Conservation (phyloP, 768 basidiomycete species). For the Peribolospora kevripleyi region DNA sequence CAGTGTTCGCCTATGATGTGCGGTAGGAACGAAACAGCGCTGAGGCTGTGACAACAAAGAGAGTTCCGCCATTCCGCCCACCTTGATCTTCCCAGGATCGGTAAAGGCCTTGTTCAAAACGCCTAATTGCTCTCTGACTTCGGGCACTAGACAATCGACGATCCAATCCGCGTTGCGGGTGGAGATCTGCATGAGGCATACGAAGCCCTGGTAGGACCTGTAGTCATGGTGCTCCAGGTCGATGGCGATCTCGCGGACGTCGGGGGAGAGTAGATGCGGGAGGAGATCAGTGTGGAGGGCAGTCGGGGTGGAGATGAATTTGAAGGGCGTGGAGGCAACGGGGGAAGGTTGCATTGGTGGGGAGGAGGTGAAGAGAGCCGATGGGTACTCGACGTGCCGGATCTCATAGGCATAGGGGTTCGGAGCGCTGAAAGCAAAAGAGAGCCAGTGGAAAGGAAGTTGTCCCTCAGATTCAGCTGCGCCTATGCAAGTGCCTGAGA, state of each 20-base stretch:
- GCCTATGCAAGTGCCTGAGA: no score
- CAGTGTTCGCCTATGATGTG: background rate
- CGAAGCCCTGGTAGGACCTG: conserved; percentile 58
- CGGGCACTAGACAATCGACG: conserved; percentile 42
- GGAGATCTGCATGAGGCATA: conserved; percentile 63
- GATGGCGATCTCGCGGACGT: conserved; percentile 46
- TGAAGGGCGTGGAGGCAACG: no score
- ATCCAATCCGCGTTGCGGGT: conserved; percentile 66
- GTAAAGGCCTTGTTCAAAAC: conserved; percentile 62
- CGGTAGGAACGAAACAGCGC: background rate
- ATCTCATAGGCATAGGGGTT: no score
- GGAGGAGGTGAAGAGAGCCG: no score
- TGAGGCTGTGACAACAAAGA: background rate
- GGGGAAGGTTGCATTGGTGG: no score
- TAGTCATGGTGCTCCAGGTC: conserved; percentile 88
- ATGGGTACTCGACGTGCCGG: no score
- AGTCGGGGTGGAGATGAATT: no score
- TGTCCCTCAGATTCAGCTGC: no score
- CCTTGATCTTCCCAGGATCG: conserved; percentile 64
- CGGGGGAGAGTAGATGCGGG: background rate
- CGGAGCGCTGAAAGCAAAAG: no score
- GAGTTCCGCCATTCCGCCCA: conserved; percentile 16
- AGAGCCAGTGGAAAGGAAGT: no score
- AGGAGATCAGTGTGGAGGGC: no score
- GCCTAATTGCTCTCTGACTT: conserved; percentile 46